Evolutionary conservation across 352 stramenopile species (phyloP).

Genomic region (Lagenidium giganteum): DNA sequence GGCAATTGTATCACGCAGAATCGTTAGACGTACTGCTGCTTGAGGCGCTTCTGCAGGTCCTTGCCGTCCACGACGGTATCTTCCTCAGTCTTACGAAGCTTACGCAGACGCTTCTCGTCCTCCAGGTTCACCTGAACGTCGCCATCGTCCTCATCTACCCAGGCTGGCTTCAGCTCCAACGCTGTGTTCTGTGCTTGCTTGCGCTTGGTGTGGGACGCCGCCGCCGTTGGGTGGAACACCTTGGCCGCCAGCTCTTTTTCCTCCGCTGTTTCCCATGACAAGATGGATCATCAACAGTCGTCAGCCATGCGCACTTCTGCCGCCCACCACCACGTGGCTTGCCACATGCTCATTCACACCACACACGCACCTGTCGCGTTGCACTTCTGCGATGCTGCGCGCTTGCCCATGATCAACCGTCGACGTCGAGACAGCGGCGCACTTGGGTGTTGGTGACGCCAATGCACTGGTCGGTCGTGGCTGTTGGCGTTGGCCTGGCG

Average conservation of each 20-base stretch:
- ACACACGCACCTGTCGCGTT: conserved; percentile 14
- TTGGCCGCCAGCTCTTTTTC: conserved; percentile 52
- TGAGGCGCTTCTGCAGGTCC: conserved; percentile 76
- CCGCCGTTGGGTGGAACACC: conserved; percentile 40
- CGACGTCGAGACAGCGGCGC: neutral
- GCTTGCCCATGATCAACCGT: conserved; percentile 42
- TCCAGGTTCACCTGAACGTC: conserved; percentile 68
- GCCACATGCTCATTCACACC: neutral
- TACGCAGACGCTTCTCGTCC: conserved; percentile 64
- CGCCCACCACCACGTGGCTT: neutral
- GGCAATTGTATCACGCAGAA: conserved; percentile 2
- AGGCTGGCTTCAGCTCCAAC: conserved; percentile 57
- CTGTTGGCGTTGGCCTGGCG: conserved; percentile 1
- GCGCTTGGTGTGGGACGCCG: conserved; percentile 20
- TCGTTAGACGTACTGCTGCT: conserved; percentile 56
- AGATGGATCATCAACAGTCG: too few relatives aligned
- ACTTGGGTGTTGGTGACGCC: too few relatives aligned
- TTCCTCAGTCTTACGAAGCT: conserved; percentile 75
- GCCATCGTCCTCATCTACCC: conserved; percentile 86
- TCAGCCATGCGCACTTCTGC: too few relatives aligned
- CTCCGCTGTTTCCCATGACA: conserved; percentile 6
- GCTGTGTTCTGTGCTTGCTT: conserved; percentile 16
- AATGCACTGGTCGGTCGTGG: too few relatives aligned
- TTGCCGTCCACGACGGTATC: conserved; percentile 60
- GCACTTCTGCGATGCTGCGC: conserved; percentile 17